Base-by-base conservation (phyloP, 345 rosid species). In the Eucalyptus cloeziana region DNA sequence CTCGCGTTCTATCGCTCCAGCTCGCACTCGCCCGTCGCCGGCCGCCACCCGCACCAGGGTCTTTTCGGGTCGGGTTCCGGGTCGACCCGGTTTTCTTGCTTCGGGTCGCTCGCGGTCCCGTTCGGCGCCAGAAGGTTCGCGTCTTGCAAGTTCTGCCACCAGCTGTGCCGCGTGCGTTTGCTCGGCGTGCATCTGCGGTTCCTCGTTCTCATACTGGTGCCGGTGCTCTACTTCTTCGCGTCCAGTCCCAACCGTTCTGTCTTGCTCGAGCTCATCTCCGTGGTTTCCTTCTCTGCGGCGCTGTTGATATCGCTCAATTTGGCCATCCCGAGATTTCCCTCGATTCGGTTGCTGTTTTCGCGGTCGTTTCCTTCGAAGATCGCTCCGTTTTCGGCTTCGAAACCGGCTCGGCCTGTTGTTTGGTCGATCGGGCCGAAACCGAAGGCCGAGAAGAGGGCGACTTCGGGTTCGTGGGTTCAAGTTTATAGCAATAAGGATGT, bases 401-500 rank as follows among this genome's bases (percentile, higher is more conserved):
- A 56, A 88, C 92, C 69, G 51, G 91, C 92, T 54, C 92, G 91
- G 33, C 94, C 95, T 13, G 98, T 96, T 56, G 93, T 95, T 51
- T 96, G 99, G 98, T 96, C 99, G 67, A 96, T 96, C 88, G 99
- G 98, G 33, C 93, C 98, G 50, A 95, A 94, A 91, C 95, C 96
- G 16, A 95, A 94, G 5, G 86, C 85, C 2, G 94, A 94, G 91
- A 94, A 92, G 90, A 92, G 89, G 90, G 91, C 90, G 1, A 92
- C 88, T 87, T 95, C 97, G 9, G 99, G 99, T 21, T 94, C 94
- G 21, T 93, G 94, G 96, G 97, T 96, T 89, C 94, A 94, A 43
- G 93, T 91, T 91, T 95, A 94, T 62, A 94, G 96, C 88, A 95
- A 95, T 8, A 96, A 96, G 80, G 98, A 96, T 94, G 96, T 95